These are phyloP conservation scores for Trichopus zeylanicus DNA, from an alignment of 116 monocot species.

Conservation along the genomic window DNA sequence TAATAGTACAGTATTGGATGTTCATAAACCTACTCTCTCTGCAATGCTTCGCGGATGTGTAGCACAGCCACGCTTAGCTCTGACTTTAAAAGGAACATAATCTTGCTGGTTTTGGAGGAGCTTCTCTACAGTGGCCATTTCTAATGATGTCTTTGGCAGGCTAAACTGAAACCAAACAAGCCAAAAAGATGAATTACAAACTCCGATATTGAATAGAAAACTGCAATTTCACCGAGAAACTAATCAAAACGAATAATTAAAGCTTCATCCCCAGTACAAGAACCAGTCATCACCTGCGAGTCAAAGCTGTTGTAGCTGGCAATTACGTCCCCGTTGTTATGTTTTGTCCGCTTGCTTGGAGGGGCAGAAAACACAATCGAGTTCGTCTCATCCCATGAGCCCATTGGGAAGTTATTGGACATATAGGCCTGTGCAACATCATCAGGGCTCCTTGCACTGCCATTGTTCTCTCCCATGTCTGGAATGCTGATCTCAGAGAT, in stretches of 20 bases:
- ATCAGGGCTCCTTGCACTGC: conserved; percentile 20
- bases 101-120: conserved; percentile 70
- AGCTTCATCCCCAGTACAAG: not conserved
- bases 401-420: conserved; percentile 43
- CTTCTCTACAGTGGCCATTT: conserved; percentile 51
- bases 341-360: conserved; percentile 40
- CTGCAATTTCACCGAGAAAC: not conserved
- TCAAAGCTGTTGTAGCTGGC: conserved; percentile 49
- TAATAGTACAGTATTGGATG: not conserved
- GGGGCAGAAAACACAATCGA: conserved; percentile 63
- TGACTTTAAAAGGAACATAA: conserved; percentile 60
- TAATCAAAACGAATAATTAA: not conserved
- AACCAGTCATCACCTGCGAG: conserved; percentile 36
- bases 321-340: conserved; percentile 45
- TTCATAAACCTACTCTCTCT: conserved; percentile 54
- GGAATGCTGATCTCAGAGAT: conserved; percentile 48
- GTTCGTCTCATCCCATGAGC: conserved; percentile 85
- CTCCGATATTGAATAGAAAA: not conserved
- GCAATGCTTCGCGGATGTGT: conserved; percentile 95
- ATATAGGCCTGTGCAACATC: conserved; percentile 29
- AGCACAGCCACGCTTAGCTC: conserved; percentile 92
- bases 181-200: not conserved
- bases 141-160: conserved; percentile 31
- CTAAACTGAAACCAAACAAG: conserved; percentile 30
- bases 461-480: conserved; percentile 34